Conservation (phyloP, 2,329 filamentous ascomycete species). For the Exserohilum turcica region DNA sequence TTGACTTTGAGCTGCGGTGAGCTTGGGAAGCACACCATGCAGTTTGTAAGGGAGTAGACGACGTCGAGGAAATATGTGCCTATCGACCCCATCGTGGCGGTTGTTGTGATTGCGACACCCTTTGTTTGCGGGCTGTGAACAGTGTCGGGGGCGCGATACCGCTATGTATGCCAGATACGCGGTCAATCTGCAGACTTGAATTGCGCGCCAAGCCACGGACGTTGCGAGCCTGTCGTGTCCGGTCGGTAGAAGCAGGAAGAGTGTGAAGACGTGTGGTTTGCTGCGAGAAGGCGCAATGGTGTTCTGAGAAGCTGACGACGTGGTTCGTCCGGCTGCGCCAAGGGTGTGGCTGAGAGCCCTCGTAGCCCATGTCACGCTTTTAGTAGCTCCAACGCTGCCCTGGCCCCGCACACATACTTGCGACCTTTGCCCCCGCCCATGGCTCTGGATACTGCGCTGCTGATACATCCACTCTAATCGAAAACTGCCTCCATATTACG, state of each 20-base stretch:
- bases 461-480: no score
- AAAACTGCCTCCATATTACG: background rate
- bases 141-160: slow-evolving; percentile 22
- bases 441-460: no score
- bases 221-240: background rate
- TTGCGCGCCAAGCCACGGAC: background rate
- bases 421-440: no score
- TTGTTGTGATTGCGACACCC: slow-evolving; percentile 5
- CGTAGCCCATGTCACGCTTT: background rate
- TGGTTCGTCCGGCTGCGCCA: slow-evolving; percentile 26
- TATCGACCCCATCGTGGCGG: slow-evolving; percentile 40
- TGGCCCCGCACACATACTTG: no score
- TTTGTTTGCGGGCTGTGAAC: slow-evolving; percentile 22
- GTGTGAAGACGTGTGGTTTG: slow-evolving; percentile 20
- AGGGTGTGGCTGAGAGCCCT: slow-evolving; percentile 24
- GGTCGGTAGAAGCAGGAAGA: background rate
- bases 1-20: slow-evolving; percentile 96
- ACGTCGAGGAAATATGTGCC: slow-evolving; percentile 77
- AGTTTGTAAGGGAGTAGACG: slow-evolving; percentile 89
- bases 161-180: slow-evolving; percentile 13
- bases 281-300: slow-evolving; percentile 19
- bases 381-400: no score
- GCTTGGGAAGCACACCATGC: slow-evolving; percentile 94
- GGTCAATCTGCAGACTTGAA: background rate
- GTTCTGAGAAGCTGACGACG: slow-evolving; percentile 30